These are phyloP conservation scores for Marchantia paleacea DNA, from an alignment of 225 moss, liverwort and hornwort species.

Conservation along the genomic window DNA sequence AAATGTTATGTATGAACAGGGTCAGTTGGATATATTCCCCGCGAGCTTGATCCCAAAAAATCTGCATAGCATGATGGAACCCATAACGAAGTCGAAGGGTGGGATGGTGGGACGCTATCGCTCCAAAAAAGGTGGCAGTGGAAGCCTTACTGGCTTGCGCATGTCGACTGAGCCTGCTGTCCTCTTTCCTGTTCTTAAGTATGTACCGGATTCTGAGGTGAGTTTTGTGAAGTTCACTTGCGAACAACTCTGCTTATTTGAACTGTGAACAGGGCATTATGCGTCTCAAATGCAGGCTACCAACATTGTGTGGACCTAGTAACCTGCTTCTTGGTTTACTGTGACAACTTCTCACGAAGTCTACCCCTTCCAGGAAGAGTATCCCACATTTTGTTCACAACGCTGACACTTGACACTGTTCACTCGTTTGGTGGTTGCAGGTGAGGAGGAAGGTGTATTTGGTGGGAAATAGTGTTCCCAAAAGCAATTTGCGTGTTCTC, in stretches of 20 bases:
- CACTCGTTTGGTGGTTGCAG: conserved; percentile 32
- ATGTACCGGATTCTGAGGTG: conserved; percentile 84
- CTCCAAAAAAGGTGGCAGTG: conserved; percentile 53
- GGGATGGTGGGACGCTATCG: conserved; percentile 79
- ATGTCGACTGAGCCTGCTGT: conserved; percentile 86
- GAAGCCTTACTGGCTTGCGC: conserved; percentile 73
- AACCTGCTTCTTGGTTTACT: neutral
- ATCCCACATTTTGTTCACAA: neutral
- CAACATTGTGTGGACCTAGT: neutral
- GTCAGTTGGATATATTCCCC: conserved; percentile 94
- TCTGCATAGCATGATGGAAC: conserved; percentile 88
- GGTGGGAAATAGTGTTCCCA: conserved; percentile 94
- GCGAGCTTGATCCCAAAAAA: conserved; percentile 82
- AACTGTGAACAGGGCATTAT: no score
- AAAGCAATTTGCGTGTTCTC: conserved; percentile 88
- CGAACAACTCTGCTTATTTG: neutral
- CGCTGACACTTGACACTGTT: neutral
- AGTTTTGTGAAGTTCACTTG: neutral
- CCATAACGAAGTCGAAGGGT: conserved; percentile 72
- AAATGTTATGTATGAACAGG: conserved; percentile 94
- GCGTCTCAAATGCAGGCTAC: neutral
- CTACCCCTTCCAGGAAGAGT: neutral
- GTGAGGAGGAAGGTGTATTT: conserved; percentile 83
- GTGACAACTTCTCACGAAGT: neutral
- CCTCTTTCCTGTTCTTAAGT: conserved; percentile 86